Evolutionary conservation across 2,329 filamentous ascomycete species (phyloP), one percentile per base, ranked within the genome.

Genomic region (Talaromyces sp.): DNA sequence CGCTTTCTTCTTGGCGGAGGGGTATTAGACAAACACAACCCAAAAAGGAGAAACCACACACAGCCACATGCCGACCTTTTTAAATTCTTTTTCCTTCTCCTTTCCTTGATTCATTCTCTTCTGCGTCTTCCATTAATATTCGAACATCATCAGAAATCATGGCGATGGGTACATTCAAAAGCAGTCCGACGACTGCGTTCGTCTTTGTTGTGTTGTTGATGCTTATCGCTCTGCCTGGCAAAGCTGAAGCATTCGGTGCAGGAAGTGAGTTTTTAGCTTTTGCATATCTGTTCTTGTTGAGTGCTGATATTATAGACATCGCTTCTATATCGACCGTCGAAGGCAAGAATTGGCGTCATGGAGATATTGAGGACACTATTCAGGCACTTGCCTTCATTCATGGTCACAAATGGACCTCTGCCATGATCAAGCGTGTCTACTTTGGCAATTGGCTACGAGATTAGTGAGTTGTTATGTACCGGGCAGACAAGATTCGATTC

Each of bases 391-490:
- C 89, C 35, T 93, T 92, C 72, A 84, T 94, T 65, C 85, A 89
- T 68, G 91, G 91, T 65, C 91, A 93, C 75, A 94, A 94, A 81
- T 95, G 91, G 91, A 91, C 90, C 1, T 87, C 87, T 15, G 88
- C 91, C 82, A 86, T 91, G 79, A 84, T 94, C 62, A 90, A 90
- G 78, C 85, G 90, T 63, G 89, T 89, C 35, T 94, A 93, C 79
- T 94, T 94, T 80, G 91, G 91, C 47, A 95, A 95, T 78, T 95
- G 91, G 91, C 81, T 94, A 47, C 86, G 91, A 67, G 91, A 94
- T 79, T 95, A 95, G 77, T 79, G 67, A 71, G 77, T 73, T 19
- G 22, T 33, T 1, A 50, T 31, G 10, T 10, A 33, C 5, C 0
- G 1, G 15, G 3, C 1, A 47, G 5, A 35, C 11, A 10, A 31